Base-by-base conservation (phyloP, 768 basidiomycete species). In the Cystobasidium tubakii region DNA sequence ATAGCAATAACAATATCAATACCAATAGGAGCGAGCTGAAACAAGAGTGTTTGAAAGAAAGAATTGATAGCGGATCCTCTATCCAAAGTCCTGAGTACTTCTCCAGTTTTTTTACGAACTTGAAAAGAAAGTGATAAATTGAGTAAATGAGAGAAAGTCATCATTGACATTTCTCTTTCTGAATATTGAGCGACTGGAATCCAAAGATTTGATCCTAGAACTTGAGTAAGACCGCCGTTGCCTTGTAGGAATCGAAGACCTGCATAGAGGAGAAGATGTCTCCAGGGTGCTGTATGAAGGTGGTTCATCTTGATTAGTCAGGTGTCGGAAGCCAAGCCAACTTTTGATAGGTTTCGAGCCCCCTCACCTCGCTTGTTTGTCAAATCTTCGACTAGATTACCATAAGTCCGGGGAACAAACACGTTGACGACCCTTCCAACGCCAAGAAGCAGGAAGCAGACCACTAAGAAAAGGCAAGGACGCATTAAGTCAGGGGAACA, bases 161-260 rank as follows among this genome's bases (percentile, higher is more conserved):
- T 83, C 77, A 87, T 85, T 0, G 88, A 89, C 91, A 95, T 93
- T 81, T 91, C 90, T 88, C 77, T 39, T 63, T 76, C 76, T 9
- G 90, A 90, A 80, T 87, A 90, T 81, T 92, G 91, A 86, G 92
- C 89, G 53, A 98, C 89, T 0, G 92, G 90, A 1, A 88, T 86
- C 90, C 91, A 94, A 1, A 92, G 83, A 34, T 85, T 83, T 87
- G 89, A 66, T 65, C 62, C 60, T 15, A 66, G 13, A 27, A 74
- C 73, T 4, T 42, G 23, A 27, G 77, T 57, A 27, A 95, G 81
- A 29, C 92, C 92, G 27, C 89, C 90, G 66, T 85, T 86, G 31
- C 90, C 88, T 81, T 90, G 86, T 34, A 92, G 81, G 81, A 90
- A 89, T 25, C 88, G 86, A 66, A 94, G 79, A 27, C 82, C 83